A percentile compares a stretch with the other conserved stretches of the same genome.
Evolutionary conservation across 495 filamentous ascomycete species (phyloP).

Genomic region (Penicillium arizonense): DNA sequence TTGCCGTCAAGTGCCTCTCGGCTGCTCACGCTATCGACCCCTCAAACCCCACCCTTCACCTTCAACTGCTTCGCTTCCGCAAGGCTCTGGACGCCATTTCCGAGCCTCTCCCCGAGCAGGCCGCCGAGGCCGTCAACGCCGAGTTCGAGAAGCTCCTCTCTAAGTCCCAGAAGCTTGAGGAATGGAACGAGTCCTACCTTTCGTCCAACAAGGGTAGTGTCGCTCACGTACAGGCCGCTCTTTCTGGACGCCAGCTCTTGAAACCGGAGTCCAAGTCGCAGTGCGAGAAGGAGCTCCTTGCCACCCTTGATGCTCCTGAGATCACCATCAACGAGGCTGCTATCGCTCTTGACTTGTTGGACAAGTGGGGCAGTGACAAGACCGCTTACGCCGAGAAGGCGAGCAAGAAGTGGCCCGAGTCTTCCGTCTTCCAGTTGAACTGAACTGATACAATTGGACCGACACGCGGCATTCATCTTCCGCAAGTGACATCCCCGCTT

Average conservation of each 20-base stretch:
- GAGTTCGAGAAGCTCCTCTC: slow-evolving; percentile 62
- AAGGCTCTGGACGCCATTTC: slow-evolving; percentile 56
- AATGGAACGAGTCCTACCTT: slow-evolving; percentile 67
- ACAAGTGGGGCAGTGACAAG: slow-evolving; percentile 58
- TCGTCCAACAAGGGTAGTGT: slow-evolving; percentile 61
- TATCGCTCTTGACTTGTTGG: slow-evolving; percentile 57
- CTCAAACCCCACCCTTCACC: slow-evolving; percentile 71
- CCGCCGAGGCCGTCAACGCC: slow-evolving; percentile 62
- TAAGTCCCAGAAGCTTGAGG: slow-evolving; percentile 52
- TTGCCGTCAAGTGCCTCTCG: slow-evolving; percentile 81
- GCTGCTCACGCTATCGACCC: slow-evolving; percentile 68
- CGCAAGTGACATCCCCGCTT: neutral
- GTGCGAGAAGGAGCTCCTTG: slow-evolving; percentile 59
- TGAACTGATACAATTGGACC: slow-evolving; percentile 10
- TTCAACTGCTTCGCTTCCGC: slow-evolving; percentile 70
- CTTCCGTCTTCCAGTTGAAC: slow-evolving; percentile 52
- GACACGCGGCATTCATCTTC: neutral
- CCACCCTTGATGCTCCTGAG: slow-evolving; percentile 51
- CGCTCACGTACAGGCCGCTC: slow-evolving; percentile 59
- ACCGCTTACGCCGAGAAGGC: slow-evolving; percentile 62
- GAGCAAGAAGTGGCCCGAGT: slow-evolving; percentile 69
- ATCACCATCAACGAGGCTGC: slow-evolving; percentile 61
- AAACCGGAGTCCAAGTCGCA: slow-evolving; percentile 53
- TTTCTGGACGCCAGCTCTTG: slow-evolving; percentile 59
- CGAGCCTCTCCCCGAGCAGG: slow-evolving; percentile 56